Conservation (phyloP, 441 rosid genomes). For the Biscutella laevigata region DNA sequence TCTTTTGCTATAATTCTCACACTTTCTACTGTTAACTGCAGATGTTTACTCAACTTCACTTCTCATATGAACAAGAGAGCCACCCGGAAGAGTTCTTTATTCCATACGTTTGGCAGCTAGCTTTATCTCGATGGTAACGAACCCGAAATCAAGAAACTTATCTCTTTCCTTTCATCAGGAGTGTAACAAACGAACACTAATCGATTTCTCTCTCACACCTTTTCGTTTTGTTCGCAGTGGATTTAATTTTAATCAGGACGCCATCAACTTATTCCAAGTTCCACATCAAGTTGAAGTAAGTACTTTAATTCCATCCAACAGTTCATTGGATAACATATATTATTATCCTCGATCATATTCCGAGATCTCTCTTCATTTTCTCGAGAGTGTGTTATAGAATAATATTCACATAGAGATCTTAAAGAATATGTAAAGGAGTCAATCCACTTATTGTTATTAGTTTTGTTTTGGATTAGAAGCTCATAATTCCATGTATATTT, state of each 20-base stretch:
- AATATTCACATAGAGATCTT: too few species aligned
- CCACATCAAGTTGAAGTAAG: constrained; percentile 52
- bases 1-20: not conserved
- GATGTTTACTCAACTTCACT: constrained; percentile 96
- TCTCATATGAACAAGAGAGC: constrained; percentile 98
- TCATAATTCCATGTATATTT: too few species aligned
- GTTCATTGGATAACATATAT: too few species aligned
- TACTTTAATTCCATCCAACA: constrained; percentile 7
- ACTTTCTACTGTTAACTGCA: constrained; percentile 21
- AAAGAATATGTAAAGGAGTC: too few species aligned
- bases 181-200: not conserved
- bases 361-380: too few species aligned
- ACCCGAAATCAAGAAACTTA: not conserved
- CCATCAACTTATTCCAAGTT: constrained; percentile 56
- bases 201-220: constrained; percentile 7
- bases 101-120: constrained; percentile 90
- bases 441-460: too few species aligned
- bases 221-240: constrained; percentile 36
- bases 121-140: constrained; percentile 55
- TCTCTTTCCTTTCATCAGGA: not conserved
- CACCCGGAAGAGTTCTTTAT: constrained; percentile 96
- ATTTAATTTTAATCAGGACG: constrained; percentile 45
- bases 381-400: too few species aligned
- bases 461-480: too few species aligned
- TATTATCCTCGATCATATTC: too few species aligned